Evolutionary conservation across 2,329 filamentous ascomycete genomes (phyloP).

Genomic region (Beauveria sp.): DNA sequence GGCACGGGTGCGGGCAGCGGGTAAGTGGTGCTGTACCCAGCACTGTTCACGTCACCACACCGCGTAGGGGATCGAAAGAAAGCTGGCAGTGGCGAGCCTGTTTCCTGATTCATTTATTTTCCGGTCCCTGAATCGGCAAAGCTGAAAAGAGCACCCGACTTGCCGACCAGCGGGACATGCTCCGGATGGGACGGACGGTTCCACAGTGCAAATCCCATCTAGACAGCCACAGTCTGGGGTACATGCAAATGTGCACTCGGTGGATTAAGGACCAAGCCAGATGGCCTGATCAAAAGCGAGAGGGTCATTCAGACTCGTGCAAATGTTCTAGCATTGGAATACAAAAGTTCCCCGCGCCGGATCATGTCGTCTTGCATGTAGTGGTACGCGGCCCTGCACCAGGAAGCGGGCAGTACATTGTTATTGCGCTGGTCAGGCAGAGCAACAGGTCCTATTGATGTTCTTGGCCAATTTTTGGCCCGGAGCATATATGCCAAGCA

Average conservation of each 20-base stretch:
- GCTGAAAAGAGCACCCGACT: not conserved
- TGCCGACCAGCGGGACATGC: not conserved
- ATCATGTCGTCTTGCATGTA: not conserved
- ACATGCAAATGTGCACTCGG: not conserved
- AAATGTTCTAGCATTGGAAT: too few species aligned
- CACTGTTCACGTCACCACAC: not conserved
- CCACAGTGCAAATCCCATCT: not conserved
- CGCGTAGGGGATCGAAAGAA: not conserved
- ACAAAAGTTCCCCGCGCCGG: not conserved
- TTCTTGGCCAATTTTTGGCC: too few species aligned
- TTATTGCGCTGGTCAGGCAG: not conserved
- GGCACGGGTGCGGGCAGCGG: not conserved
- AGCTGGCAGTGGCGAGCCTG: not conserved
- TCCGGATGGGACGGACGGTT: not conserved
- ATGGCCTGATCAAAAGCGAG: not conserved
- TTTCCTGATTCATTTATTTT: not conserved
- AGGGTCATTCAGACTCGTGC: too few species aligned
- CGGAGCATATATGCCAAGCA: too few species aligned
- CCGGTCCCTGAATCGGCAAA: not conserved
- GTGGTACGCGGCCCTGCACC: too few species aligned
- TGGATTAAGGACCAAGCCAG: not conserved
- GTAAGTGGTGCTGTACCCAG: not conserved
- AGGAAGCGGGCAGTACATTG: not conserved
- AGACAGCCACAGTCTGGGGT: conserved; percentile 10
- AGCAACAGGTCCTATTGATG: not conserved